phyloP scores from a whole-genome alignment of 163 green algal species.

The Scenedesmus sp. region DNA sequence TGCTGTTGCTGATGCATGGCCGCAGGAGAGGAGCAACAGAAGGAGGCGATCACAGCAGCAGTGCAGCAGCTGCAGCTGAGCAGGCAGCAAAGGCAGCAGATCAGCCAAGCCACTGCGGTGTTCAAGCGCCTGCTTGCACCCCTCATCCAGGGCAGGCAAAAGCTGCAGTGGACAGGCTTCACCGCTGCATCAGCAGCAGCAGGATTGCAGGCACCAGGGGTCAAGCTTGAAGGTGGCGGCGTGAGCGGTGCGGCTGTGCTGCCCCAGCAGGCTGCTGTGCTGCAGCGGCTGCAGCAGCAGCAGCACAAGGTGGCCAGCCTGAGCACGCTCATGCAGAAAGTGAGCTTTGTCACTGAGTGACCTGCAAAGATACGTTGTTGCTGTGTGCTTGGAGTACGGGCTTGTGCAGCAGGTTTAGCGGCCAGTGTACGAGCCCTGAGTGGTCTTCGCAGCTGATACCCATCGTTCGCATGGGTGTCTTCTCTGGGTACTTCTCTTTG shows the following conservation, averaged over 20 bases:
- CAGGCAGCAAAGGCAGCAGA: constrained; percentile 19
- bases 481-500: background rate
- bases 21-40: background rate
- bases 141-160: constrained; percentile 11
- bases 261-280: background rate
- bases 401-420: too few species aligned
- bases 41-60: background rate
- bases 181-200: background rate
- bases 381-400: background rate
- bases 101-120: background rate
- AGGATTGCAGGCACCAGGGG: background rate
- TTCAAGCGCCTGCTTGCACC: constrained; percentile 43
- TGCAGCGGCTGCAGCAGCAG: constrained; percentile 32
- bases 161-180: constrained; percentile 14
- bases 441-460: too few species aligned
- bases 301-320: constrained; percentile 12
- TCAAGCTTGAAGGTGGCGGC: background rate
- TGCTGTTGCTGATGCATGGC: background rate
- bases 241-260: background rate
- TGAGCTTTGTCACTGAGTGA: background rate
- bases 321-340: constrained; percentile 33
- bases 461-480: background rate
- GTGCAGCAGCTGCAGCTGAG: constrained; percentile 20
- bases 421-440: too few species aligned
- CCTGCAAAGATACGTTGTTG: background rate